Evolutionary conservation across 305 asterid species (phyloP).

Genomic region (Fraxinus albicans): DNA sequence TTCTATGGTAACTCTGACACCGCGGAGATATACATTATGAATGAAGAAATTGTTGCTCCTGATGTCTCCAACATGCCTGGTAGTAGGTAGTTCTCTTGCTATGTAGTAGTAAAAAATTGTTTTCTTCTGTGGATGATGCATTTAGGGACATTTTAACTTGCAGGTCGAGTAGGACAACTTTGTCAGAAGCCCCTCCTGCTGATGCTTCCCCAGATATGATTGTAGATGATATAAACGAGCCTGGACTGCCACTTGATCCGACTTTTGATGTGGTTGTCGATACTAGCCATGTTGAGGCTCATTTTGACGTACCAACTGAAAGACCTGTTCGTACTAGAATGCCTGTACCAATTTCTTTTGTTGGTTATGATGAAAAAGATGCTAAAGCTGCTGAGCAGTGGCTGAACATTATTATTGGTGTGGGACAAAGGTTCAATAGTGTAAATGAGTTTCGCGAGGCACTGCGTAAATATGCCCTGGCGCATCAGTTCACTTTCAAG

Average conservation of each 20-base stretch:
- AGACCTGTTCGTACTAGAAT: slow-evolving; percentile 27
- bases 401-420: slow-evolving; percentile 87
- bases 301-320: background rate
- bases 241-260: slow-evolving; percentile 54
- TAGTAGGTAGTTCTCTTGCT: slow-evolving; percentile 75
- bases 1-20: slow-evolving; percentile 65
- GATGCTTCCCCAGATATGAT: slow-evolving; percentile 60
- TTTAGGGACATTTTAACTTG: slow-evolving; percentile 36
- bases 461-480: slow-evolving; percentile 7
- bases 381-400: slow-evolving; percentile 67
- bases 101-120: slow-evolving; percentile 24
- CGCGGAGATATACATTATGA: slow-evolving; percentile 72
- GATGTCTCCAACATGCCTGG: slow-evolving; percentile 83
- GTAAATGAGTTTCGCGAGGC: slow-evolving; percentile 4
- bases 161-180: slow-evolving; percentile 94
- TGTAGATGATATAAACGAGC: slow-evolving; percentile 63
- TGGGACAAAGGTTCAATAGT: slow-evolving; percentile 74
- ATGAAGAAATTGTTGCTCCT: slow-evolving; percentile 67
- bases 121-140: slow-evolving; percentile 27
- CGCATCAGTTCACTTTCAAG: background rate
- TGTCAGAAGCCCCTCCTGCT: slow-evolving; percentile 70
- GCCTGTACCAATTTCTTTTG: slow-evolving; percentile 38
- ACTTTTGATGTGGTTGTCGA: slow-evolving; percentile 76
- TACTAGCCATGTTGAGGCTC: background rate
- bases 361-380: slow-evolving; percentile 58